A percentile compares a stretch with the other conserved stretches of the same genome.
Conservation (phyloP, 148 eudicot genomes). For the Persicaria maculosa region DNA sequence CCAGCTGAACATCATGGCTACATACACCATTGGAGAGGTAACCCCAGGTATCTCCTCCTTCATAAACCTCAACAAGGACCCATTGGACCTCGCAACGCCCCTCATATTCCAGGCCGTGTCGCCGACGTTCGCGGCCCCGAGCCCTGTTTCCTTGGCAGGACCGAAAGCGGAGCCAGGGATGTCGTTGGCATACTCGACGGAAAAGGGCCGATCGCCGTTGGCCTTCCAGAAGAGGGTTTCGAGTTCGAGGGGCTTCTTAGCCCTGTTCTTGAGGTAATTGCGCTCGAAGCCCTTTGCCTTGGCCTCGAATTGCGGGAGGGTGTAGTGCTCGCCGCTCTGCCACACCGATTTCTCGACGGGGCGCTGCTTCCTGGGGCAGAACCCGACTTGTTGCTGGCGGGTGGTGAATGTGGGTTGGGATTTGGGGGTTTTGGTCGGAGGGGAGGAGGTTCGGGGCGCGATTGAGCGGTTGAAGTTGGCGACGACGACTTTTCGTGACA, state of each 20-base stretch:
- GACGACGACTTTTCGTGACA: slow-evolving; percentile 42
- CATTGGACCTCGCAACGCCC: slow-evolving; percentile 75
- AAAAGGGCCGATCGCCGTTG: slow-evolving; percentile 63
- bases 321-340: slow-evolving; percentile 84
- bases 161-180: slow-evolving; percentile 91
- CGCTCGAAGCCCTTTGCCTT: slow-evolving; percentile 76
- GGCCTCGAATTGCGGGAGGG: slow-evolving; percentile 54
- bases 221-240: slow-evolving; percentile 95
- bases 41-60: slow-evolving; percentile 97
- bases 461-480: slow-evolving; percentile 58
- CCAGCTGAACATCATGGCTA: slow-evolving; percentile 99
- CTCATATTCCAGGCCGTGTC: slow-evolving; percentile 97
- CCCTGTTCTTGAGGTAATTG: slow-evolving; percentile 40
- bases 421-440: slow-evolving; percentile 22
- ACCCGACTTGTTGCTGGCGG: slow-evolving; percentile 88
- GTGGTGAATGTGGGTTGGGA: slow-evolving; percentile 62
- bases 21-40: slow-evolving; percentile 96
- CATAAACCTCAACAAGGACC: slow-evolving; percentile 86
- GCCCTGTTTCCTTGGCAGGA: slow-evolving; percentile 21
- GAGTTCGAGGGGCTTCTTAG: slow-evolving; percentile 54
- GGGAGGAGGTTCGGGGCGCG: slow-evolving; percentile 18
- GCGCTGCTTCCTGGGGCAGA: slow-evolving; percentile 82
- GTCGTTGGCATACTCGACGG: slow-evolving; percentile 95
- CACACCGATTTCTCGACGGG: slow-evolving; percentile 86
- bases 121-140: slow-evolving; percentile 41